Percentiles rank a stretch among this genome's conserved stretches.
Evolutionary conservation across 2,329 filamentous ascomycete genomes (phyloP).

Genomic region (Ophiostoma sp.): DNA sequence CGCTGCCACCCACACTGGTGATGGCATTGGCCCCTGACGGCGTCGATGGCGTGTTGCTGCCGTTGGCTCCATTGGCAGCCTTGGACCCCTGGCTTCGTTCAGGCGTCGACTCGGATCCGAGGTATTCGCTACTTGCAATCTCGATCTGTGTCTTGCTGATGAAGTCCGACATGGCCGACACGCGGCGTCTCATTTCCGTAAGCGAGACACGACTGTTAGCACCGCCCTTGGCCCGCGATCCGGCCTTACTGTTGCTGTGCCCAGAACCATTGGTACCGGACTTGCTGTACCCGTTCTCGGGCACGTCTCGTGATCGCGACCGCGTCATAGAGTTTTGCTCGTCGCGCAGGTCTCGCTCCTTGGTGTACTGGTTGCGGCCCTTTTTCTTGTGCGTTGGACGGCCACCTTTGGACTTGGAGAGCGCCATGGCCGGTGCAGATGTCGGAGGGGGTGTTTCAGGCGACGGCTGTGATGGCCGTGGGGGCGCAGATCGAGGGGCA

Average conservation of each 20-base stretch:
- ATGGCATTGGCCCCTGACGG: neutral
- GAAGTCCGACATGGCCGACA: constrained; percentile 79
- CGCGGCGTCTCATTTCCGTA: constrained; percentile 81
- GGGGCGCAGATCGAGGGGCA: constrained; percentile 39
- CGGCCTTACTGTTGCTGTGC: constrained; percentile 43
- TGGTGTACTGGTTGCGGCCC: constrained; percentile 77
- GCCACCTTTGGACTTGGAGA: constrained; percentile 56
- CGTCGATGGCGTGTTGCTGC: neutral
- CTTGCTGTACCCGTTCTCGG: constrained; percentile 39
- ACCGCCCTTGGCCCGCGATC: constrained; percentile 48
- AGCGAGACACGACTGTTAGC: constrained; percentile 69
- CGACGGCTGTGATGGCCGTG: constrained; percentile 43
- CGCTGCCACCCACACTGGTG: neutral
- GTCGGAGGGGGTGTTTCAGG: constrained; percentile 46
- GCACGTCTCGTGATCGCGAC: constrained; percentile 49
- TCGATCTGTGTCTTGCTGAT: constrained; percentile 86
- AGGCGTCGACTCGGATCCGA: constrained; percentile 10
- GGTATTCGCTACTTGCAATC: constrained; percentile 57
- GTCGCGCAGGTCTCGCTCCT: constrained; percentile 59
- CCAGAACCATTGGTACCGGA: constrained; percentile 31
- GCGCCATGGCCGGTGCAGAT: constrained; percentile 38
- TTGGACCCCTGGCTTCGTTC: constrained; percentile 33
- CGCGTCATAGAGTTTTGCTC: constrained; percentile 52
- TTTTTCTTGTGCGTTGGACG: constrained; percentile 61
- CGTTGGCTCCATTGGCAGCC: constrained; percentile 1